Evolutionary conservation across 352 stramenopile species (phyloP), one percentile per base, ranked within the genome.

Genomic region (Pythium phragmitis): DNA sequence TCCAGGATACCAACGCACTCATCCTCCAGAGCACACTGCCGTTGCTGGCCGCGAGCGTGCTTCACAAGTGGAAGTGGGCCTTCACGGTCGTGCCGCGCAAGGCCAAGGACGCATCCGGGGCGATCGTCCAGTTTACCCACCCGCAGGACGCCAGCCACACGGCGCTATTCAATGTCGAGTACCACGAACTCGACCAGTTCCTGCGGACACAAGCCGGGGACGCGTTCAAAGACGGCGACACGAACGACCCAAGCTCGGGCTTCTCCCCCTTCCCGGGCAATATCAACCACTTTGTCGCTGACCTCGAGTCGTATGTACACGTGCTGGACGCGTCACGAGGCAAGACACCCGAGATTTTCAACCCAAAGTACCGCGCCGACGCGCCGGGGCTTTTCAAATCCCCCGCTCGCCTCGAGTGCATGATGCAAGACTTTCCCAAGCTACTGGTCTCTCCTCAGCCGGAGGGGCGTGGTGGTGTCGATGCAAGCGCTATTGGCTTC

Each of bases 1-100:
- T 94, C 67, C 77, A 93, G 54, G 96, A 98, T 76, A 99, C 96
- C 4, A 99, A 98, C 73, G 91, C 85, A n/a, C 73, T 98, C 23
- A 96, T 97, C n/a, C 87, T 98, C 46, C 92, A 98, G 63, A 96
- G 87, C 41, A 72, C 97, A 4, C 70, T 96, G 36, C 79, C 96
- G 1, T 83, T 92, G 59, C 73, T 98, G 21, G 96, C 94, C 19
- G 92, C 97, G 11, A 94, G 76, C 37, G 75, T 88, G 23, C 87
- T 79, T 46, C 75, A 96, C 59, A 76, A 84, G 37, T 94, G 96
- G 63, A 79, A 91, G 23, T 98, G 98, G 79, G 97, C 97, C 55
- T 98, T 93, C 50, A 96, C 98, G 41, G 91, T 88, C 26, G 89
- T 98, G 51, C 92, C 92, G 17, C 79, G 96, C 47, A 97, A 98